Base-by-base conservation (phyloP, 768 basidiomycete genomes). In the Omphalotus guepiniiformis region DNA sequence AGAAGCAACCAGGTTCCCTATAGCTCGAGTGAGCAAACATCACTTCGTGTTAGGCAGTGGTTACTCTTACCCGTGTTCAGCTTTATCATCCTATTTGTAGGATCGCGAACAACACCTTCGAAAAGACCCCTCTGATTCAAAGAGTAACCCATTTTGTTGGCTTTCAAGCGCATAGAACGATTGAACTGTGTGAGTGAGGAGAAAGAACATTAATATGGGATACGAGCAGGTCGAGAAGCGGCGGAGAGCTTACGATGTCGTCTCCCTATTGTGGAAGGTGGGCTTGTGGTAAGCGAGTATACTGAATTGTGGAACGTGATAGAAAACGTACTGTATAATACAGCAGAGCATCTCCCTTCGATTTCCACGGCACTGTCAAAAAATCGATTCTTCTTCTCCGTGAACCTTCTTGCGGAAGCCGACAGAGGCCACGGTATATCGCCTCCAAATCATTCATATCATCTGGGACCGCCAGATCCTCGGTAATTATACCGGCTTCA, bases 91-190 rank as follows among this genome's bases (percentile, higher is more conserved):
- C 77, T 66, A 54, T 87, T 74, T 25, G 72, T 72, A 13, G 80
- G 80, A 60, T 89, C 83, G 9, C 93, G 78, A 13, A 88, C 62
- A 26, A 93, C 83, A 0, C 79, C 85, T 5, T 67, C 72, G 55
- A 74, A 93, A 4, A 97, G 65, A 0, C 93, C 93, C 38, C 80
- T 77, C 62, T 97, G 93, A 55, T 97, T 96, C 38, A 97, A 73
- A 11, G 86, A 87, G 63, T 83, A 92, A 0, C 91, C 90, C 60
- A 85, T 75, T 39, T 75, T 79, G 53, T 79, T 79, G 3, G 94
- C 94, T 64, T 93, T 92, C 56, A 85, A 63, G 25, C 93, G 79
- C 63, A 97, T 82, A 4, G 85, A 84, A 6, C 94, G 83, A 63
- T 95, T 96, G 66, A 95, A 95, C 90, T 93, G 55, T 12, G 34